Conservation (phyloP, 805 yeast genomes). For the Candida germanica region DNA sequence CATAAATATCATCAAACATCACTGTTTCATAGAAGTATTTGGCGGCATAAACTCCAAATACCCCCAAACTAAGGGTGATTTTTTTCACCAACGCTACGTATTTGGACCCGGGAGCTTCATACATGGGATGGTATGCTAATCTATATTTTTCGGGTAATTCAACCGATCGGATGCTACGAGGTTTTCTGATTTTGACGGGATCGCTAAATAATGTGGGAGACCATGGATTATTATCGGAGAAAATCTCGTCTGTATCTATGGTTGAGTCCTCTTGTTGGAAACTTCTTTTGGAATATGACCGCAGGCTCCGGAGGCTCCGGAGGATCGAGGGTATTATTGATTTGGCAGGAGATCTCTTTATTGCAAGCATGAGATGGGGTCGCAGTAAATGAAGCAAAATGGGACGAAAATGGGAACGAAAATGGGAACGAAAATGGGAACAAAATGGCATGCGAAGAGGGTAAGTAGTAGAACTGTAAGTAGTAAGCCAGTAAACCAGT, state of each 20-base stretch:
- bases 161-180: constrained; percentile 37
- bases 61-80: constrained; percentile 58
- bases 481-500: no score
- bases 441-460: no score
- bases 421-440: no score
- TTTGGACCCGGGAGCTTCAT: constrained; percentile 59
- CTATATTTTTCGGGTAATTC: constrained; percentile 52
- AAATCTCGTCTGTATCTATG: constrained; percentile 40
- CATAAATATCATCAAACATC: constrained; percentile 49
- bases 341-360: no score
- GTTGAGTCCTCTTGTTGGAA: constrained; percentile 24
- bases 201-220: constrained; percentile 45
- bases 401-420: no score
- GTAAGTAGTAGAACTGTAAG: no score
- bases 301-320: no score
- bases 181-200: constrained; percentile 40
- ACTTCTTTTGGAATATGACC: constrained; percentile 8
- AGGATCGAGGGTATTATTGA: no score
- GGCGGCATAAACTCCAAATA: constrained; percentile 60
- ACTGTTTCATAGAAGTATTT: constrained; percentile 54
- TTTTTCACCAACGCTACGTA: constrained; percentile 63
- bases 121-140: constrained; percentile 59
- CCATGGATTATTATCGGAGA: constrained; percentile 44
- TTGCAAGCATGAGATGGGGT: no score
- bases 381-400: no score